phyloP scores from a whole-genome alignment of 2,329 filamentous ascomycete species.

The Xylariaceae sp. region DNA sequence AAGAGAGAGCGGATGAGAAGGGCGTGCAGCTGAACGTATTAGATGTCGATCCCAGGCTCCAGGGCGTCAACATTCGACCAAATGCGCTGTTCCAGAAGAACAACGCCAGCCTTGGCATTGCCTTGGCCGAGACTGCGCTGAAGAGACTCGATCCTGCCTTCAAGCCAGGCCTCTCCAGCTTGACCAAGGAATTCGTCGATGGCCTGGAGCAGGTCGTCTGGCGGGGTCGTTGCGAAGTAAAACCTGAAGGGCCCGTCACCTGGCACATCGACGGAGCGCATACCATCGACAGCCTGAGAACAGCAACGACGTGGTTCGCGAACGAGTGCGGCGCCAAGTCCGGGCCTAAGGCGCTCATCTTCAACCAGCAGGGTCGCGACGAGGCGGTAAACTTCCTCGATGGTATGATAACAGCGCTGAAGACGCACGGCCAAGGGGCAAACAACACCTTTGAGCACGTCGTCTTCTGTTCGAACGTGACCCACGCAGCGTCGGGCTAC shows the following conservation, averaged over 20 bases:
- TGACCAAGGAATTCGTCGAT: constrained; percentile 61
- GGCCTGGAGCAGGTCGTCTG: constrained; percentile 73
- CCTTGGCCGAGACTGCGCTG: constrained; percentile 47
- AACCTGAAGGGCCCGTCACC: constrained; percentile 49
- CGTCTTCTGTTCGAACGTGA: constrained; percentile 77
- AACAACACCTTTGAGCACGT: constrained; percentile 59
- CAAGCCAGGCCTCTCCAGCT: constrained; percentile 19
- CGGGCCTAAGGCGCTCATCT: constrained; percentile 58
- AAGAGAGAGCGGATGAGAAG: constrained; percentile 49
- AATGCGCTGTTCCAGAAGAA: constrained; percentile 54
- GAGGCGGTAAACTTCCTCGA: constrained; percentile 51
- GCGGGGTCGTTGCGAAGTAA: constrained; percentile 70
- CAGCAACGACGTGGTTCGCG: constrained; percentile 79
- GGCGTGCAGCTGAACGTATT: constrained; percentile 44
- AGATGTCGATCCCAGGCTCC: constrained; percentile 41
- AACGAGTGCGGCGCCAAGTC: constrained; percentile 34
- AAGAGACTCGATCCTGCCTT: constrained; percentile 39
- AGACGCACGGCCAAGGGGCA: constrained; percentile 28
- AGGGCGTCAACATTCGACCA: constrained; percentile 44
- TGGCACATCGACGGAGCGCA: constrained; percentile 96
- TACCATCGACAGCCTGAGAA: constrained; percentile 80
- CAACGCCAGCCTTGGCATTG: constrained; percentile 48
- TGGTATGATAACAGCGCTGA: constrained; percentile 38
- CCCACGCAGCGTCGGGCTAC: constrained; percentile 46
- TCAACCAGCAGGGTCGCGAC: constrained; percentile 72